Evolutionary conservation across 75 land plant genomes (phyloP).

Genomic region (Gnetum montanum): DNA sequence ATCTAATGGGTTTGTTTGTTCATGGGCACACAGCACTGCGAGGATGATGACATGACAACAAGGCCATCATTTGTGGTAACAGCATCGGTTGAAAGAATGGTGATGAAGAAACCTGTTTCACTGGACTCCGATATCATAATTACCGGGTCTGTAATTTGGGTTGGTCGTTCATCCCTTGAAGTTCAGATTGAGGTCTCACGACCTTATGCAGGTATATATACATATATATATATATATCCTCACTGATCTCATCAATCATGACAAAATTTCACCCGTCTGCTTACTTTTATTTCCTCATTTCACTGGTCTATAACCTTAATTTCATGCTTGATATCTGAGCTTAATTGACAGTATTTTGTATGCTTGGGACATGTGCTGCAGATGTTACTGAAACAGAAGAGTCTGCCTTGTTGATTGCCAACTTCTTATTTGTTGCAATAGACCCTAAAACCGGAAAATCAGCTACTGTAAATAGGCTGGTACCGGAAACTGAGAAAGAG

Average conservation of each 20-base stretch:
- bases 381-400: conserved; percentile 20
- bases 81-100: conserved; percentile 90
- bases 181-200: conserved; percentile 75
- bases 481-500: conserved; percentile 75
- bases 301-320: too few species aligned
- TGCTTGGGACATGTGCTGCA: conserved; percentile 4
- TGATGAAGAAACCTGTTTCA: conserved; percentile 60
- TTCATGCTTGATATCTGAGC: too few species aligned
- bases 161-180: conserved; percentile 89
- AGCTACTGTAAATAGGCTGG: conserved; percentile 71
- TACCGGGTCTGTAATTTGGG: conserved; percentile 90
- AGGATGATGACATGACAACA: conserved; percentile 77
- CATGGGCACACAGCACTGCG: conserved; percentile 81
- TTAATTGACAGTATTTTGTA: too few species aligned
- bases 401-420: conserved; percentile 65
- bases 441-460: conserved; percentile 76
- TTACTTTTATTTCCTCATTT: too few species aligned
- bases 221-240: too few species aligned
- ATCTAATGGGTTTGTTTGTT: too few species aligned
- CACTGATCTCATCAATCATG: too few species aligned
- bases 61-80: conserved; percentile 86
- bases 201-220: conserved; percentile 37
- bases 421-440: conserved; percentile 91
- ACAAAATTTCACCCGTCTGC: too few species aligned
- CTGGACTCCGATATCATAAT: conserved; percentile 65